A percentile compares a stretch with the other conserved stretches of the same genome.
Conservation (phyloP, 352 stramenopile species). For the Thalassiosira pacifica region DNA sequence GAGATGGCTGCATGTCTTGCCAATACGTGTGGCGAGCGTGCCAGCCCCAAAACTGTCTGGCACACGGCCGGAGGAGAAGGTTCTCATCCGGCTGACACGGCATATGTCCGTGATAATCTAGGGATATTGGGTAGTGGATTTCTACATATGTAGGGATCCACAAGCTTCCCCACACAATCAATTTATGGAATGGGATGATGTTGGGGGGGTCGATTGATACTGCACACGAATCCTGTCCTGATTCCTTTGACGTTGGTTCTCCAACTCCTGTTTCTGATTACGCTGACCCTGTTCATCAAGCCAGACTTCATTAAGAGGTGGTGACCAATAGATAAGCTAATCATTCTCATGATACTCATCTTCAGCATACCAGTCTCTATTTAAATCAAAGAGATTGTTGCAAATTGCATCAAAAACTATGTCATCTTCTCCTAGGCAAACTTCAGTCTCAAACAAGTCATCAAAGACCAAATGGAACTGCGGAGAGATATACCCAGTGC, state of each 20-base stretch:
- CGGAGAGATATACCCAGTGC: not conserved
- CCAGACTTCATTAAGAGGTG: not conserved
- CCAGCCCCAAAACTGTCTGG: too few relatives aligned
- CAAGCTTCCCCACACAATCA: too few relatives aligned
- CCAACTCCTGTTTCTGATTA: not conserved
- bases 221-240: too few relatives aligned
- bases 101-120: too few relatives aligned
- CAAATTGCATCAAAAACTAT: not conserved
- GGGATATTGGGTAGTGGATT: too few relatives aligned
- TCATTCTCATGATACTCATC: not conserved
- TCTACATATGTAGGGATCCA: too few relatives aligned
- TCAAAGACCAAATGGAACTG: not conserved
- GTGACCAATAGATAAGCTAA: not conserved
- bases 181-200: too few relatives aligned
- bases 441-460: not conserved
- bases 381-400: not conserved
- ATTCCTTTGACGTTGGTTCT: not conserved
- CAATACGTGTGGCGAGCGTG: too few relatives aligned
- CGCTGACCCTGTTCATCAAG: not conserved
- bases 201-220: too few relatives aligned
- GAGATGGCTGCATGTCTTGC: too few relatives aligned
- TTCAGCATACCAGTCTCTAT: not conserved
- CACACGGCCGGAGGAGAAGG: too few relatives aligned
- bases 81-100: too few relatives aligned
- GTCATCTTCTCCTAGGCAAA: not conserved